phyloP scores from a whole-genome alignment of 2,329 filamentous ascomycete genomes.

The Pestalotiopsis sp. region DNA sequence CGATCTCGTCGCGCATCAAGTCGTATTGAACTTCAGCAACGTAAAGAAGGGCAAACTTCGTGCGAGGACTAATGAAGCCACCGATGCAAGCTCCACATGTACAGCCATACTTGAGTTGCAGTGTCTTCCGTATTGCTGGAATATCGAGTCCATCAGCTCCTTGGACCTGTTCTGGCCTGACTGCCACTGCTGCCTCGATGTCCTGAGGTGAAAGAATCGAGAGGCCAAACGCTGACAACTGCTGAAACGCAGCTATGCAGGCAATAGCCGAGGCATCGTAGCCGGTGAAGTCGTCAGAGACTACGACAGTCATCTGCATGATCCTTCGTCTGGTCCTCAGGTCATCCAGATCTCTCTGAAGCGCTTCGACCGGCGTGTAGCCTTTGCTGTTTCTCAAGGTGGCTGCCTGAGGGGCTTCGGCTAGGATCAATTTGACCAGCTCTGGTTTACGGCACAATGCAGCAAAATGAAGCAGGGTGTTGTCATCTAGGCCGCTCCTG shows the following conservation, averaged over 20 bases:
- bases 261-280: conserved; percentile 26
- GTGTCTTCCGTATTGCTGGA: conserved; percentile 16
- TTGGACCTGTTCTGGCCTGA: too few relatives aligned
- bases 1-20: not conserved
- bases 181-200: conserved; percentile 9
- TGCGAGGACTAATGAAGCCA: conserved; percentile 41
- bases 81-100: conserved; percentile 39
- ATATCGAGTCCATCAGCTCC: not conserved
- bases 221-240: conserved; percentile 17
- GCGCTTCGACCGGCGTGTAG: conserved; percentile 36
- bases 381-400: conserved; percentile 29
- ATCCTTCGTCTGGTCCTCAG: conserved; percentile 22
- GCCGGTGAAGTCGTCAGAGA: conserved; percentile 36
- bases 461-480: not conserved
- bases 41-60: conserved; percentile 31
- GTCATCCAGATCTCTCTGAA: conserved; percentile 32
- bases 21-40: conserved; percentile 27
- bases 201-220: conserved; percentile 13
- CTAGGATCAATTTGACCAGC: conserved; percentile 14
- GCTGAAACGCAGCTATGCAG: conserved; percentile 30
- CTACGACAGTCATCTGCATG: conserved; percentile 14
- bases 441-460: conserved; percentile 14
- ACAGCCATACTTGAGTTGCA: conserved; percentile 37
- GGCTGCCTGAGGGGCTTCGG: conserved; percentile 12
- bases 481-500: not conserved